Conservation (phyloP, 2,329 filamentous ascomycete species). For the Mollisiaceae sp. region DNA sequence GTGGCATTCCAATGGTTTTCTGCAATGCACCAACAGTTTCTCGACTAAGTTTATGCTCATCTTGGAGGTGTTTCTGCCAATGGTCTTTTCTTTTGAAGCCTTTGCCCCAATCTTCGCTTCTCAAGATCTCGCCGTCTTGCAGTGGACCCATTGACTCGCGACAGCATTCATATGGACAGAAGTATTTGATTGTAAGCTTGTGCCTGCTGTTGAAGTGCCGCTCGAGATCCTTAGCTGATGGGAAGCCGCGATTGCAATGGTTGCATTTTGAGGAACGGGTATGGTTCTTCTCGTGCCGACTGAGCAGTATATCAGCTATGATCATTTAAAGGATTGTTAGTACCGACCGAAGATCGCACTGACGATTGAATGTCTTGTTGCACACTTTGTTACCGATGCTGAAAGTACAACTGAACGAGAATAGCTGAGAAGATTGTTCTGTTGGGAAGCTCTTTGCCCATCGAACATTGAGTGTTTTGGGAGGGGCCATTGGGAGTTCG, state of each 20-base stretch:
- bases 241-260: neutral
- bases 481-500: neutral
- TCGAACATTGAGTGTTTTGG: neutral
- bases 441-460: conserved; percentile 1
- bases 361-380: neutral
- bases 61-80: conserved; percentile 3
- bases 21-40: neutral
- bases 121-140: neutral
- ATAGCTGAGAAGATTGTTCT: neutral
- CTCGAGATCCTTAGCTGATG: neutral
- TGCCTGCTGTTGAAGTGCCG: conserved; percentile 4
- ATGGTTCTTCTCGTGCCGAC: conserved; percentile 6
- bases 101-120: neutral
- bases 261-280: neutral
- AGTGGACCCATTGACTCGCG: conserved; percentile 5
- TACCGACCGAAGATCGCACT: neutral
- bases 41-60: neutral
- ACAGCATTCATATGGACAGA: conserved; percentile 1
- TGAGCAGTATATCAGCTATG: neutral
- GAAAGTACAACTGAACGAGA: neutral
- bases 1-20: neutral
- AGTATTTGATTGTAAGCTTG: conserved; percentile 6
- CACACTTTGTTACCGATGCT: neutral
- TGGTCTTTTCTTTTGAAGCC: conserved; percentile 7
- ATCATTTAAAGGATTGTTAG: neutral